Conservation (phyloP, 2,329 filamentous ascomycete genomes). For the Atkinsonella texensis region DNA sequence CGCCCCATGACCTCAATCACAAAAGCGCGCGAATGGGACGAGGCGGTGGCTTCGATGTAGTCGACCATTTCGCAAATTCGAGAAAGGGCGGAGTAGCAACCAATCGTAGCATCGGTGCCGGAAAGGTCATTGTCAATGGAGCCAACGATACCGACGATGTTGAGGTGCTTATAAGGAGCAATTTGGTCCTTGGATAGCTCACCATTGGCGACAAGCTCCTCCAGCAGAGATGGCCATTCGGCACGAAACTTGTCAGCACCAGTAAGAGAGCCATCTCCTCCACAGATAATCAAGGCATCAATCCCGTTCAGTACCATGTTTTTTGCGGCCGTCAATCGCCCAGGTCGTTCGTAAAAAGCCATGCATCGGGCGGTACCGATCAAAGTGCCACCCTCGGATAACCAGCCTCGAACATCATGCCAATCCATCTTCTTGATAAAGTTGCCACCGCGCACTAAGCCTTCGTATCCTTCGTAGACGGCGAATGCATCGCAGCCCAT, state of each 20-base stretch:
- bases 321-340: constrained; percentile 75
- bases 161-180: constrained; percentile 70
- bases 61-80: constrained; percentile 94
- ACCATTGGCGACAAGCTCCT: constrained; percentile 67
- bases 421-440: constrained; percentile 81
- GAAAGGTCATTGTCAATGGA: constrained; percentile 98
- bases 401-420: constrained; percentile 89
- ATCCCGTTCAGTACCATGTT: constrained; percentile 91
- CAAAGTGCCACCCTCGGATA: constrained; percentile 86
- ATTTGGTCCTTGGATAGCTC: constrained; percentile 61
- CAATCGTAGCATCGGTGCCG: constrained; percentile 93
- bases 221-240: constrained; percentile 81
- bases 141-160: constrained; percentile 91
- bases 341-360: constrained; percentile 77
- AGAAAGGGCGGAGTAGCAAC: constrained; percentile 85
- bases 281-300: constrained; percentile 91
- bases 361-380: constrained; percentile 89
- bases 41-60: constrained; percentile 90
- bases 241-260: constrained; percentile 54
- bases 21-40: constrained; percentile 89
- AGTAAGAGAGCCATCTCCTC: constrained; percentile 72
- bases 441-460: constrained; percentile 77
- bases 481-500: constrained; percentile 69
- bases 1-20: constrained; percentile 98
- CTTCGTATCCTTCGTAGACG: constrained; percentile 91